phyloP scores from a whole-genome alignment of 208 protist species.

The Acanthamoeba culbertsoni region DNA sequence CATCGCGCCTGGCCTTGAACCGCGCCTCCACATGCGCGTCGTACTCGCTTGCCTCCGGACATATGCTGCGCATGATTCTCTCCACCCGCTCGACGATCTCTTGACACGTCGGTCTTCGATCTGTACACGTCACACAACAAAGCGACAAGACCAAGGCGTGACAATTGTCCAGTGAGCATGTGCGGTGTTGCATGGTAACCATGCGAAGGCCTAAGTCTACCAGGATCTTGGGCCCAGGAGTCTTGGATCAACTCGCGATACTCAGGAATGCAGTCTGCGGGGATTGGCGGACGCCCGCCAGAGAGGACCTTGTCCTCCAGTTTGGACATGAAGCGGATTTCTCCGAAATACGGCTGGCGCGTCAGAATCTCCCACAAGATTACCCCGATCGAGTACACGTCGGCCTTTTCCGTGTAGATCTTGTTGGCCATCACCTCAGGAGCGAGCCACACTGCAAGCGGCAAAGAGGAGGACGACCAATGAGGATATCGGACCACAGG shows the following conservation, averaged over 20 bases:
- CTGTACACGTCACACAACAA: too few relatives aligned
- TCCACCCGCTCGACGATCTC: too few relatives aligned
- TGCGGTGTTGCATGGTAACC: too few relatives aligned
- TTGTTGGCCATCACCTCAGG: slow-evolving; percentile 30
- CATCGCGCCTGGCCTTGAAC: too few relatives aligned
- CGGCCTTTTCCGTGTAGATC: slow-evolving; percentile 25
- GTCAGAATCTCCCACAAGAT: slow-evolving; percentile 46
- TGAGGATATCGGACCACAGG: not conserved
- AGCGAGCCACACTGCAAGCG: not conserved
- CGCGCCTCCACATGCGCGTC: too few relatives aligned
- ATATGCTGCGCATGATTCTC: too few relatives aligned
- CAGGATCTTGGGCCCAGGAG: not conserved
- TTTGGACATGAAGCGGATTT: not conserved
- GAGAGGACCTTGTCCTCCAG: slow-evolving; percentile 18
- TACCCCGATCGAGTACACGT: slow-evolving; percentile 29
- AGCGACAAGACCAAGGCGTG: too few relatives aligned
- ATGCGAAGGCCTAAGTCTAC: too few relatives aligned
- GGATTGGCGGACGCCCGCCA: slow-evolving; percentile 8
- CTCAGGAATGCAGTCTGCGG: not conserved
- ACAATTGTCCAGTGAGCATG: too few relatives aligned
- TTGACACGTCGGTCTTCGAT: too few relatives aligned
- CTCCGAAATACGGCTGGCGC: not conserved
- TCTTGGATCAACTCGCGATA: not conserved
- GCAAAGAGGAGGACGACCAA: not conserved
- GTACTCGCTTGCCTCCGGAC: too few relatives aligned